These are phyloP conservation scores for Xanthoceras sorbifolium DNA, from an alignment of 345 rosid genomes.

Conservation along the genomic window DNA sequence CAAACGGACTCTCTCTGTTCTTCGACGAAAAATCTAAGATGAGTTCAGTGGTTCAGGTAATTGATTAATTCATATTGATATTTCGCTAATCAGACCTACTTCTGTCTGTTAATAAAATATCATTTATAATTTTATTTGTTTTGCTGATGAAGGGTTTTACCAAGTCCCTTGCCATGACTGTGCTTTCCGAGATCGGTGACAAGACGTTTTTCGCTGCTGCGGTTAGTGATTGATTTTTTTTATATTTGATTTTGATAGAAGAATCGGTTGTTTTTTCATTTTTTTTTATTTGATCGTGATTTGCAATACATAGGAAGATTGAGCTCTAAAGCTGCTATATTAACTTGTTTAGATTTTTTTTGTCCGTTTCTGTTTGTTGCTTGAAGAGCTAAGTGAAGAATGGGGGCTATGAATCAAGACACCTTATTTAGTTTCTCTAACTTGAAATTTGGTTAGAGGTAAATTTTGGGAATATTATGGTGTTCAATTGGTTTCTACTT, in stretches of 20 bases:
- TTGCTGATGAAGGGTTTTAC: conserved; percentile 68
- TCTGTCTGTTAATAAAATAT: background rate
- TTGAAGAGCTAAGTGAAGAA: background rate
- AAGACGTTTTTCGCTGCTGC: conserved; percentile 99
- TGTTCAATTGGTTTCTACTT: conserved; percentile 1
- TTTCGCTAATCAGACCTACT: background rate
- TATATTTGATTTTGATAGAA: background rate
- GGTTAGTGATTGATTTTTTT: conserved; percentile 42
- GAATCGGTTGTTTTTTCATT: background rate
- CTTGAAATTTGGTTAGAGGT: too few relatives aligned
- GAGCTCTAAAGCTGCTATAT: background rate
- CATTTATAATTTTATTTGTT: background rate
- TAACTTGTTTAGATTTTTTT: background rate
- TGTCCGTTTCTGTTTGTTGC: too few relatives aligned
- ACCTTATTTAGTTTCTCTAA: background rate
- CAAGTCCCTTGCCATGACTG: conserved; percentile 96
- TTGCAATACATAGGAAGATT: background rate
- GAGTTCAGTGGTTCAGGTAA: conserved; percentile 70
- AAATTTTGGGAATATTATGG: too few relatives aligned
- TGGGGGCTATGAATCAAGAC: background rate
- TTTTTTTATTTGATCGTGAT: background rate
- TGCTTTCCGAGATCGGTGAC: conserved; percentile 97
- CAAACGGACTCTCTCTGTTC: conserved; percentile 8
- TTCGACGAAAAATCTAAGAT: conserved; percentile 32
- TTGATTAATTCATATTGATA: background rate